Evolutionary conservation across 2,329 filamentous ascomycete genomes (phyloP).

Genomic region (Botrytis sinoallii): DNA sequence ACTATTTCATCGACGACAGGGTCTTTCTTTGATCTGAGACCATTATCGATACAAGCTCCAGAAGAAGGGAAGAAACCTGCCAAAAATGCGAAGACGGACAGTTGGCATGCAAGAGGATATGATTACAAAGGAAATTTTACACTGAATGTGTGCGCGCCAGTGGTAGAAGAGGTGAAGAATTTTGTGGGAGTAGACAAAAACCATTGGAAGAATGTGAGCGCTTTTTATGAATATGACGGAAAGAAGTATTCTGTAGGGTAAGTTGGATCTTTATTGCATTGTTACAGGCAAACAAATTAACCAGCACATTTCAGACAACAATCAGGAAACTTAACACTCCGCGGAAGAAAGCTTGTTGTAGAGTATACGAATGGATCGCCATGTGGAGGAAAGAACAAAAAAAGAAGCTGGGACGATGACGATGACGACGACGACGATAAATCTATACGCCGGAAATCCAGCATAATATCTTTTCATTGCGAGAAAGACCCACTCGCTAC

Average conservation of each 20-base stretch:
- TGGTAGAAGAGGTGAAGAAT: constrained; percentile 62
- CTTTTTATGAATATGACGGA: constrained; percentile 66
- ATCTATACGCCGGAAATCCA: constrained; percentile 61
- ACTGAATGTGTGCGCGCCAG: constrained; percentile 74
- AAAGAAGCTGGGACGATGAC: constrained; percentile 37
- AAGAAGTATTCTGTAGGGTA: constrained; percentile 74
- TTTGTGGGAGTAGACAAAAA: constrained; percentile 62
- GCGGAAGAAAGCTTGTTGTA: constrained; percentile 71
- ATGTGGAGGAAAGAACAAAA: constrained; percentile 53
- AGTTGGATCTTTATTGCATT: constrained; percentile 35
- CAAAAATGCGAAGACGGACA: constrained; percentile 56
- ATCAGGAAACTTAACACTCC: constrained; percentile 47
- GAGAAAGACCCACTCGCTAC: constrained; percentile 73
- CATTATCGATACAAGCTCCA: constrained; percentile 32
- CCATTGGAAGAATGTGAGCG: constrained; percentile 71
- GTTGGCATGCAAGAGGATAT: constrained; percentile 65
- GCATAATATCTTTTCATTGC: constrained; percentile 90
- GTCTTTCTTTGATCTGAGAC: constrained; percentile 38
- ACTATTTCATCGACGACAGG: constrained; percentile 35
- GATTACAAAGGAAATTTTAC: constrained; percentile 82
- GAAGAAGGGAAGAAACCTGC: constrained; percentile 40
- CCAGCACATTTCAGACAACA: constrained; percentile 21
- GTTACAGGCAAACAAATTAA: constrained; percentile 6
- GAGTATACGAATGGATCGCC: constrained; percentile 77
- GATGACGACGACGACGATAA: constrained; percentile 36